Conservation (phyloP, 345 rosid genomes). For the Populus davidiana region DNA sequence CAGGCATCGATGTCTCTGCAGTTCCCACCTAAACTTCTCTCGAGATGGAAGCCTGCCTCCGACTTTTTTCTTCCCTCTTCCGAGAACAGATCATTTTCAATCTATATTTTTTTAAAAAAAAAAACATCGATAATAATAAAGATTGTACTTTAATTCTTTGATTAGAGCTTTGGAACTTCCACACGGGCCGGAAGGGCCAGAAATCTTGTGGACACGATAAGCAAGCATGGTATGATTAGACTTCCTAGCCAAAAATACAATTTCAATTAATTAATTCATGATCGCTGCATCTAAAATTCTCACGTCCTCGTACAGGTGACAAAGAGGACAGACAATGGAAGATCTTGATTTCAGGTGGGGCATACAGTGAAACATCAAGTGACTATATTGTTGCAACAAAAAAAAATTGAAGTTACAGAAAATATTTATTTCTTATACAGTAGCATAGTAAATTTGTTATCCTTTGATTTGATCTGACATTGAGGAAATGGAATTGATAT, state of each 20-base stretch:
- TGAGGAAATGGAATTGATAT: background rate
- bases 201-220: background rate
- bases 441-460: too few relatives aligned
- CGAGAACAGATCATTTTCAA: background rate
- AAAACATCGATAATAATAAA: too few relatives aligned
- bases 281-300: too few relatives aligned
- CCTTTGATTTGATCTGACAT: background rate
- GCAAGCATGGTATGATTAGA: background rate
- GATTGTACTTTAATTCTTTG: background rate
- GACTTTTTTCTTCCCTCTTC: background rate
- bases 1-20: conserved; percentile 15
- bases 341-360: too few relatives aligned
- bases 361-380: too few relatives aligned
- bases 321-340: too few relatives aligned
- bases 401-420: too few relatives aligned
- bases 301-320: too few relatives aligned
- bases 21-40: conserved; percentile 16
- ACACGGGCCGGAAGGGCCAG: background rate
- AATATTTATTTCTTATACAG: too few relatives aligned
- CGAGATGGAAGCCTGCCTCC: background rate
- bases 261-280: background rate
- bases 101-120: too few relatives aligned
- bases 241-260: background rate
- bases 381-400: too few relatives aligned
- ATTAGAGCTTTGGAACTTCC: conserved; percentile 10